Conservation (phyloP, 2,329 filamentous ascomycete genomes). For the Cladosporium sp. region DNA sequence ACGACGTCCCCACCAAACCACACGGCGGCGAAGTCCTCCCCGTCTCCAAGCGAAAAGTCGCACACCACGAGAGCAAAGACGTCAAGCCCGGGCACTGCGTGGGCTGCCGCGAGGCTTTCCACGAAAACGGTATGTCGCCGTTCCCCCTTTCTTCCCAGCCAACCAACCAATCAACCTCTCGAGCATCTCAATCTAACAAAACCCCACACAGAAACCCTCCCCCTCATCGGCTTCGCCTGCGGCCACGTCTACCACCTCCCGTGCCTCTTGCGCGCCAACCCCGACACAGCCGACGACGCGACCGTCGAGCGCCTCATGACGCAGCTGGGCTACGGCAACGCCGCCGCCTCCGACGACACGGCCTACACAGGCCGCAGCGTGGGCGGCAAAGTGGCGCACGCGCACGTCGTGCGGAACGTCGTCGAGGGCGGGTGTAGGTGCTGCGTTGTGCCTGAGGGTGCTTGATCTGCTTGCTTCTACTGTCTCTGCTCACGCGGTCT, state of each 20-base stretch:
- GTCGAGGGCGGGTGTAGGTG: slow-evolving; percentile 40
- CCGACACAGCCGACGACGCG: slow-evolving; percentile 34
- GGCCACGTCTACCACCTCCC: slow-evolving; percentile 76
- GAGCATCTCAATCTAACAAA: not conserved
- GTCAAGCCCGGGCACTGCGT: slow-evolving; percentile 36
- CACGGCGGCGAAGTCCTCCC: slow-evolving; percentile 22
- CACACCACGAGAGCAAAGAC: slow-evolving; percentile 16
- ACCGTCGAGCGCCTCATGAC: slow-evolving; percentile 27
- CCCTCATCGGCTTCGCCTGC: slow-evolving; percentile 75
- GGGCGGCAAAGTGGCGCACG: slow-evolving; percentile 82
- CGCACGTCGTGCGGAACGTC: slow-evolving; percentile 69
- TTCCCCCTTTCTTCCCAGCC: not conserved
- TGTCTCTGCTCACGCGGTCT: no score
- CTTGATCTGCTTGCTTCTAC: not conserved
- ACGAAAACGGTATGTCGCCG: slow-evolving; percentile 32
- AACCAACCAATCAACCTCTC: not conserved
- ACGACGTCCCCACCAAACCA: slow-evolving; percentile 27
- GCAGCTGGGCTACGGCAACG: slow-evolving; percentile 42
- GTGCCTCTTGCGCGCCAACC: slow-evolving; percentile 56
- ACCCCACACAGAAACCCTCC: slow-evolving; percentile 56
- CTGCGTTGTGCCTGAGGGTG: slow-evolving; percentile 18
- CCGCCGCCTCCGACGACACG: slow-evolving; percentile 35
- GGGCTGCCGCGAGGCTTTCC: slow-evolving; percentile 35
- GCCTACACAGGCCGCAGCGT: slow-evolving; percentile 56
- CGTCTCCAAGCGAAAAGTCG: slow-evolving; percentile 21